Percentiles rank a stretch among this genome's conserved stretches.
These are phyloP conservation scores for Steccherinum ochraceum DNA, from an alignment of 768 basidiomycete genomes.

Conservation along the genomic window DNA sequence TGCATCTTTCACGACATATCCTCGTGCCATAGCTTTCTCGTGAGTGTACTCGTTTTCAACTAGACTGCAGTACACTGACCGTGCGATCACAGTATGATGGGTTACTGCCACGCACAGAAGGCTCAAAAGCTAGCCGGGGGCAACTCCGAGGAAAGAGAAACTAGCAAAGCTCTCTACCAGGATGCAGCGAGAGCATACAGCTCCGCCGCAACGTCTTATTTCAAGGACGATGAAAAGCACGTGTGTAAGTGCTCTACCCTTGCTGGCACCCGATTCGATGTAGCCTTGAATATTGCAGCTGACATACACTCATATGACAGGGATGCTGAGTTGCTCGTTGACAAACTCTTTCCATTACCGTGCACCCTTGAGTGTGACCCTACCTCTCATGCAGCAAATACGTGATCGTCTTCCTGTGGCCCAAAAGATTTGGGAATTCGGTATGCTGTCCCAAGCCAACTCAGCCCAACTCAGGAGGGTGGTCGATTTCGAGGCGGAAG, in stretches of 20 bases:
- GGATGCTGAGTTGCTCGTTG: background rate
- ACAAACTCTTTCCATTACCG: background rate
- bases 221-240: conserved; percentile 7
- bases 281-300: too few relatives aligned
- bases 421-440: background rate
- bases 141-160: background rate
- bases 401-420: background rate
- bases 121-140: background rate
- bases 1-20: background rate
- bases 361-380: background rate
- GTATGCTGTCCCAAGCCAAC: too few relatives aligned
- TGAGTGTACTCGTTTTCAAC: background rate
- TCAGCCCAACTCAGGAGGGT: too few relatives aligned
- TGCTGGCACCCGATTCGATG: background rate
- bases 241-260: background rate
- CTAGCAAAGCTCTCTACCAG: background rate
- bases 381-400: background rate
- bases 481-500: too few relatives aligned
- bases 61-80: background rate
- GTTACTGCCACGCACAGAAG: conserved; percentile 7
- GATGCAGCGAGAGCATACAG: conserved; percentile 6
- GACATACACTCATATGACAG: background rate
- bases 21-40: background rate
- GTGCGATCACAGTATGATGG: conserved; percentile 6
- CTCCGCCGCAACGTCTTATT: conserved; percentile 4